These are phyloP conservation scores for Carex myosuroides DNA, from an alignment of 176 grass and related monocot species.

Conservation along the genomic window DNA sequence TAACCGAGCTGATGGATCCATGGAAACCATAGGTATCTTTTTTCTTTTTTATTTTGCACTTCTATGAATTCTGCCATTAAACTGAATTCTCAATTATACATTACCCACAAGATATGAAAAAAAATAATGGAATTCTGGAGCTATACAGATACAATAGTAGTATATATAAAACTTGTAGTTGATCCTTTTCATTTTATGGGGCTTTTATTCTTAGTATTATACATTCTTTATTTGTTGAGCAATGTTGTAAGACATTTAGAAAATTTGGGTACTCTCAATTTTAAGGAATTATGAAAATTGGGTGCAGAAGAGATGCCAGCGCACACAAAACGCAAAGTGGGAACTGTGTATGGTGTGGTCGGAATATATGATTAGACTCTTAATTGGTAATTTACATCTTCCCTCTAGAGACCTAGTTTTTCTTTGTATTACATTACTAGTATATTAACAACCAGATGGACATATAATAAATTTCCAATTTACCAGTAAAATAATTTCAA, in stretches of 20 bases:
- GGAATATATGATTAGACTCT: constrained; percentile 72
- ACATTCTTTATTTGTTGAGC: not conserved
- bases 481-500: constrained; percentile 5
- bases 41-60: not conserved
- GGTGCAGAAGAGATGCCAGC: constrained; percentile 55
- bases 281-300: constrained; percentile 1
- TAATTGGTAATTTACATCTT: constrained; percentile 37
- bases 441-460: not conserved
- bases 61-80: not conserved
- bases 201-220: not conserved
- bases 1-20: constrained; percentile 70
- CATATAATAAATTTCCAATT: not conserved
- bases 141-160: not conserved
- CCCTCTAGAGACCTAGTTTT: not conserved
- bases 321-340: constrained; percentile 37
- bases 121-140: not conserved
- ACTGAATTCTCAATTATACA: not conserved
- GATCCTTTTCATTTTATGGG: not conserved
- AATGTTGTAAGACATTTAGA: not conserved
- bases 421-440: not conserved
- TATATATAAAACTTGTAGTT: not conserved
- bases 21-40: constrained; percentile 38
- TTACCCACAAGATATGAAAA: not conserved
- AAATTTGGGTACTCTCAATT: not conserved
- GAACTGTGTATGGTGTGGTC: constrained; percentile 66